These are phyloP conservation scores for Alliaria petiolata DNA, from an alignment of 345 rosid genomes.

Conservation along the genomic window DNA sequence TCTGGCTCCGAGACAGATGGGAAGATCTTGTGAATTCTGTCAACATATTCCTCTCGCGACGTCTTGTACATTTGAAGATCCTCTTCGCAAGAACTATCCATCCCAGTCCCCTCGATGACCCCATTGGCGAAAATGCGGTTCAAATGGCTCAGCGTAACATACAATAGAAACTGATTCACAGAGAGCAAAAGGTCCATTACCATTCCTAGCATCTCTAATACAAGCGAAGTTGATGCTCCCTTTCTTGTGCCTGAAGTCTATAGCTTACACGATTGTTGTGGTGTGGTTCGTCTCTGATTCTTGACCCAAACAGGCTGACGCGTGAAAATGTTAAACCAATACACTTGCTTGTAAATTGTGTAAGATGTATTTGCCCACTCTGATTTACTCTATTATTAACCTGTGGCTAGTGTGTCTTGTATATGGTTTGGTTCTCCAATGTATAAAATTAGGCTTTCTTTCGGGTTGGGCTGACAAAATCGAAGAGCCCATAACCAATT, in stretches of 20 bases:
- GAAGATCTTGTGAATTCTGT: background rate
- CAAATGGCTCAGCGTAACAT: constrained; percentile 1
- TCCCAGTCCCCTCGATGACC: background rate
- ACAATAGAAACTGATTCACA: background rate
- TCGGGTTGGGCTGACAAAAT: background rate
- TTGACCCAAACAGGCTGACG: background rate
- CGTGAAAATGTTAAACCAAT: background rate
- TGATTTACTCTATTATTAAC: no score
- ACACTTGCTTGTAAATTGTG: background rate
- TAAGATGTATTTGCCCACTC: background rate
- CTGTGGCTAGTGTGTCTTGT: background rate
- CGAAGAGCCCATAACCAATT: background rate
- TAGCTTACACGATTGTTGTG: background rate
- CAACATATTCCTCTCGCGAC: background rate
- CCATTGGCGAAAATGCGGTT: background rate
- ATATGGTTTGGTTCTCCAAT: no score
- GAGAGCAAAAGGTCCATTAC: background rate
- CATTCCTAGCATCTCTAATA: background rate
- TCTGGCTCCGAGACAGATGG: background rate
- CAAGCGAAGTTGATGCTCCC: background rate
- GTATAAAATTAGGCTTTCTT: background rate
- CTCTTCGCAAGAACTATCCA: constrained; percentile 14
- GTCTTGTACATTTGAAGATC: background rate
- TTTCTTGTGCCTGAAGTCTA: background rate
- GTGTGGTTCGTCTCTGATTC: background rate